Evolutionary conservation across 2,329 filamentous ascomycete genomes (phyloP).

Genomic region (Pseudogymnoascus sp.): DNA sequence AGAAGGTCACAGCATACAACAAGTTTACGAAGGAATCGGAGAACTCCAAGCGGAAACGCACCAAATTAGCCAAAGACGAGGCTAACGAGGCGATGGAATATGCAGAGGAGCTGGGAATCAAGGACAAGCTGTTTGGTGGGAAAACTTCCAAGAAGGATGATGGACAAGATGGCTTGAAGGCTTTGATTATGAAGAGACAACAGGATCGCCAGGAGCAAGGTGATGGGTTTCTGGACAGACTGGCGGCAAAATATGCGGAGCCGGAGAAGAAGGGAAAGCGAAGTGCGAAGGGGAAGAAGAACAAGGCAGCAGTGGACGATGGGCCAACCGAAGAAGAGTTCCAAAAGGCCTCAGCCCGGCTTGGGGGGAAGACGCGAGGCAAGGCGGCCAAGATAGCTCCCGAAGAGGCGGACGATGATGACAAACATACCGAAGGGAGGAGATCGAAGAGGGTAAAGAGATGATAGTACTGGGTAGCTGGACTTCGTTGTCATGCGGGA

Average conservation of each 20-base stretch:
- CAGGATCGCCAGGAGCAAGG: slow-evolving; percentile 42
- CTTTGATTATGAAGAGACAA: slow-evolving; percentile 67
- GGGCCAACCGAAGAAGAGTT: slow-evolving; percentile 56
- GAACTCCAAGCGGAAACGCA: slow-evolving; percentile 50
- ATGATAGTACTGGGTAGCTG: neutral
- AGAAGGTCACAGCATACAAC: slow-evolving; percentile 58
- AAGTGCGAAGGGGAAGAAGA: slow-evolving; percentile 45
- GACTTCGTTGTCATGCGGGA: neutral
- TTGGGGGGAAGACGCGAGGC: slow-evolving; percentile 25
- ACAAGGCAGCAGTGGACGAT: slow-evolving; percentile 54
- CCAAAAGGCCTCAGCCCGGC: slow-evolving; percentile 46
- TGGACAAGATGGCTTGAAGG: slow-evolving; percentile 54
- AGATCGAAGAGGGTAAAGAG: neutral
- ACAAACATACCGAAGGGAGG: neutral
- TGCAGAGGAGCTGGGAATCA: slow-evolving; percentile 66
- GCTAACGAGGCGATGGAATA: slow-evolving; percentile 66
- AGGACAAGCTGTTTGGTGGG: slow-evolving; percentile 58
- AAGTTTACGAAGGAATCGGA: slow-evolving; percentile 69
- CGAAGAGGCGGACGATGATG: neutral
- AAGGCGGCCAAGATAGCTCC: neutral
- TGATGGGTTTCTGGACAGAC: slow-evolving; percentile 57
- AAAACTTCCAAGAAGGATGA: slow-evolving; percentile 34
- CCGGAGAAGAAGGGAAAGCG: slow-evolving; percentile 31
- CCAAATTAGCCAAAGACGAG: slow-evolving; percentile 58
- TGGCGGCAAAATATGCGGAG: slow-evolving; percentile 68